Evolutionary conservation across 1,284 basidiomycete genomes (phyloP).

Genomic region (Salmacisia buchloeana): DNA sequence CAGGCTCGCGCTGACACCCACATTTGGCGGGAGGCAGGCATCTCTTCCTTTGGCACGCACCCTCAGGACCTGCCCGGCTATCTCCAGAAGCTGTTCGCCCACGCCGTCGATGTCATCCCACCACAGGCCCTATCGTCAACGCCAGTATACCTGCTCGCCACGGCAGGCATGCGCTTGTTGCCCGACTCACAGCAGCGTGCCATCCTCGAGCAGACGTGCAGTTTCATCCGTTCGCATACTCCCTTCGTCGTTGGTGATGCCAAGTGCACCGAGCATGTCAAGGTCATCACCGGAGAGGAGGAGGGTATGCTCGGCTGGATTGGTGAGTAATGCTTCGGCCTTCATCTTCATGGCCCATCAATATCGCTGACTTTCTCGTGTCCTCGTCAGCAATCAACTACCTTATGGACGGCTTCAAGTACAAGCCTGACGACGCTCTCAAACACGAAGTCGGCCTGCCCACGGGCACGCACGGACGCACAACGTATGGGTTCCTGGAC

Average conservation of each 20-base stretch:
- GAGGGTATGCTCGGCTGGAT: slow-evolving; percentile 99
- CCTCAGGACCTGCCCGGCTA: slow-evolving; percentile 68
- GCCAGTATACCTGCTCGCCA: slow-evolving; percentile 88
- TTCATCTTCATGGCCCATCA: not conserved
- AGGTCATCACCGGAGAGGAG: slow-evolving; percentile 95
- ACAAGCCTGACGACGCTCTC: slow-evolving; percentile 51
- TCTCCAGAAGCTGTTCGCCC: slow-evolving; percentile 73
- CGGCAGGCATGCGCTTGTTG: slow-evolving; percentile 92
- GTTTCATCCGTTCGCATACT: slow-evolving; percentile 73
- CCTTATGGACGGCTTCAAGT: slow-evolving; percentile 91
- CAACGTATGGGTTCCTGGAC: slow-evolving; percentile 95
- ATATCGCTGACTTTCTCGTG: not conserved
- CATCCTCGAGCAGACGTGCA: slow-evolving; percentile 71
- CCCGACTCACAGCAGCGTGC: slow-evolving; percentile 64
- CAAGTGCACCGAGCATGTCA: slow-evolving; percentile 80
- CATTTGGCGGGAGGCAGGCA: slow-evolving; percentile 59
- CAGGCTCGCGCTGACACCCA: not conserved
- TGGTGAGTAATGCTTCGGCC: not conserved
- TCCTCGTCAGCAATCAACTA: slow-evolving; percentile 71
- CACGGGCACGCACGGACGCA: slow-evolving; percentile 54
- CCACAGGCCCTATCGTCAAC: slow-evolving; percentile 75
- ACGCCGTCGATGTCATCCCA: slow-evolving; percentile 77
- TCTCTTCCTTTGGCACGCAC: slow-evolving; percentile 73
- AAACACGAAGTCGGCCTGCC: slow-evolving; percentile 26
- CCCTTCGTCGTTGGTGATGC: slow-evolving; percentile 60